These are phyloP conservation scores for Phytophthora foliorum DNA, from an alignment of 352 stramenopile genomes.

Conservation along the genomic window DNA sequence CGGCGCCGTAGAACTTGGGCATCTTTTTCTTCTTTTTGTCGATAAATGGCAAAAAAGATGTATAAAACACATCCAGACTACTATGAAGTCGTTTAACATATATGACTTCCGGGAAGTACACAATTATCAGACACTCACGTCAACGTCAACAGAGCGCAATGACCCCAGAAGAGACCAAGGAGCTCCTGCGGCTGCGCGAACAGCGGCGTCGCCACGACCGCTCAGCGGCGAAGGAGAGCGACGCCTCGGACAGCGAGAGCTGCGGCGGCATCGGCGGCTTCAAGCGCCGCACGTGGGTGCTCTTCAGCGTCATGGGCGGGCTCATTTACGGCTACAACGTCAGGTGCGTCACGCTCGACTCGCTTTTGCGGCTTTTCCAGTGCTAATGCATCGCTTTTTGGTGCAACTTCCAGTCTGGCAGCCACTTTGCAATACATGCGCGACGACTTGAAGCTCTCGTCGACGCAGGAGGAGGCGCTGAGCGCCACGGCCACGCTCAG, in stretches of 20 bases:
- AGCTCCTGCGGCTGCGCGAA: slow-evolving; percentile 68
- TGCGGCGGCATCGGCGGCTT: slow-evolving; percentile 31
- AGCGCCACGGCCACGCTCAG: slow-evolving; percentile 85
- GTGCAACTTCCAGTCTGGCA: slow-evolving; percentile 49
- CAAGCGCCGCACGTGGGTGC: slow-evolving; percentile 71
- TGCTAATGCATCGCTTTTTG: slow-evolving; percentile 3
- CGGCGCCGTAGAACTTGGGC: slow-evolving; percentile 86
- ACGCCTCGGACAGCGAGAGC: background rate
- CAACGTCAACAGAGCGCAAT: slow-evolving; percentile 32
- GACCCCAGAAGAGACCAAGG: slow-evolving; percentile 61
- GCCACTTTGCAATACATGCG: slow-evolving; percentile 87
- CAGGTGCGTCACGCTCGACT: slow-evolving; percentile 23
- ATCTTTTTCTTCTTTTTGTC: slow-evolving; percentile 43
- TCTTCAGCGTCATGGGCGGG: slow-evolving; percentile 85
- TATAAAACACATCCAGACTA: background rate
- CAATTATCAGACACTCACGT: slow-evolving; percentile 9
- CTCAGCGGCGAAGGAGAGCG: slow-evolving; percentile 3
- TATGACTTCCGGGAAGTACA: background rate
- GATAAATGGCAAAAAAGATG: background rate
- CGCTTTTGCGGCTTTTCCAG: slow-evolving; percentile 16
- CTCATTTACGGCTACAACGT: slow-evolving; percentile 93
- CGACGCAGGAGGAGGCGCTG: slow-evolving; percentile 75
- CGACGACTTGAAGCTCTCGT: slow-evolving; percentile 72
- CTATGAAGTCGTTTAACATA: background rate
- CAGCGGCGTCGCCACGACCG: slow-evolving; percentile 20